A percentile compares a stretch with the other conserved stretches of the same genome.
phyloP scores from a whole-genome alignment of 2,329 filamentous ascomycete genomes.

The Aspergillus uvarum region DNA sequence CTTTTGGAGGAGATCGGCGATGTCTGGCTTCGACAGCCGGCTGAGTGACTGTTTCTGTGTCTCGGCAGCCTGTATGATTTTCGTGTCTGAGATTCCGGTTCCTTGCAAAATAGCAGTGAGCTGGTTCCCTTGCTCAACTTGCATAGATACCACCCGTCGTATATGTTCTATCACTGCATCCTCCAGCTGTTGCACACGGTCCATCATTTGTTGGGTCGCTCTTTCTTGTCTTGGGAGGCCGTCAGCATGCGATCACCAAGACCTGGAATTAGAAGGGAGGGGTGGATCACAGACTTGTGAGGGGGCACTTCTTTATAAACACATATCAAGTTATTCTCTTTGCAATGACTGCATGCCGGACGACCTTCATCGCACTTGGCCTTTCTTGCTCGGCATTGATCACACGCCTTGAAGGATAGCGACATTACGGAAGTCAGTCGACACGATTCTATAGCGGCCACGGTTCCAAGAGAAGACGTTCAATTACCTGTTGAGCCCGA shows the following conservation, averaged over 20 bases:
- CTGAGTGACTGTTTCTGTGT: conserved; percentile 16
- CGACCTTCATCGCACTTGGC: conserved; percentile 88
- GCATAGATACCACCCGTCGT: conserved; percentile 18
- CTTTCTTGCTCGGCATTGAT: conserved; percentile 82
- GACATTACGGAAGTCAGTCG: conserved; percentile 10
- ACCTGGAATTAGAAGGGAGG: not conserved
- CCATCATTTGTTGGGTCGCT: conserved; percentile 39
- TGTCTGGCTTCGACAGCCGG: conserved; percentile 29
- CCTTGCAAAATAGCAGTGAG: conserved; percentile 11
- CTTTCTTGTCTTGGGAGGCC: conserved; percentile 40
- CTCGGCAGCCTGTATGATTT: conserved; percentile 7
- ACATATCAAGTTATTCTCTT: conserved; percentile 79
- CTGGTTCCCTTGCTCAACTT: conserved; percentile 19
- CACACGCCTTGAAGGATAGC: conserved; percentile 68
- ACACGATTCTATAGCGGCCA: not conserved
- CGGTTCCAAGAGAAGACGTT: not conserved
- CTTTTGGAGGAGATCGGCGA: conserved; percentile 12
- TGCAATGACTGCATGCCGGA: conserved; percentile 79
- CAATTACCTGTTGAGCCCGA: conserved; percentile 41
- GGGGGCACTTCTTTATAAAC: conserved; percentile 88
- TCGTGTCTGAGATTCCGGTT: conserved; percentile 3
- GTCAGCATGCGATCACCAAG: conserved; percentile 7
- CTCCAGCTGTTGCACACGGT: conserved; percentile 34
- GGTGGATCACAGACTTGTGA: conserved; percentile 67
- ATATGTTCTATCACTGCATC: conserved; percentile 30